Evolutionary conservation across 352 stramenopile genomes (phyloP), one percentile per base, ranked within the genome.

Genomic region (Phytophthora tubulina): DNA sequence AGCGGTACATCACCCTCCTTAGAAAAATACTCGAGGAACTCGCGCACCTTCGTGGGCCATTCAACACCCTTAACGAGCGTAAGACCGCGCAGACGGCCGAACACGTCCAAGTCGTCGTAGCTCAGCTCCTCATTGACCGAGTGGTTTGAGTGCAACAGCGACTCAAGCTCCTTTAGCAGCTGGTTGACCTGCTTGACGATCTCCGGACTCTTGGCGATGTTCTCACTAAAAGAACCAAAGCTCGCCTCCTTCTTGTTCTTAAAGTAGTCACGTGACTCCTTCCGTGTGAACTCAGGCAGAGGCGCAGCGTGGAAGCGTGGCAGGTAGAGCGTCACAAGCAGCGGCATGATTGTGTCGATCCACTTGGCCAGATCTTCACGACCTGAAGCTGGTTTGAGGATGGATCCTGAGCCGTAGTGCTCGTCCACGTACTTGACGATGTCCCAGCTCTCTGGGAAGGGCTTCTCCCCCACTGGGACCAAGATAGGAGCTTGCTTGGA

Each of bases 41-140:
- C 76, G 31, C 77, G 78, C 27, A 90, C 57, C 61, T 86, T 86
- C 33, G 63, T 11, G 17, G 82, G 82, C 74, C 78, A 90, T 60
- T 75, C 44, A 49, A 88, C 36, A 27, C 54, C 80, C 74, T 88
- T 88, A 48, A 90, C 71, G 15, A 90, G 77, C 46, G 80, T 90
- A 21, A 90, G 66, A 0, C 75, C 75, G 35, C 80, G 82, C 17
- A 90, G 59, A 52, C 72, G 71, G 4, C 73, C 70, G 31, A 90
- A 90, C 14, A 90, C 51, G 27, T 85, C 75, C 58, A 90, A 52
- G 63, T 90, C 82, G 66, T 90, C 80, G 68, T 83, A 88, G 68
- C 82, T 85, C 35, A 86, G 38, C 7, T 72, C 57, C 0, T 42
- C 76, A 60, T 90, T 89, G 42, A 88, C 75, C n/a, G 78, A 76